Conservation (phyloP, 2,329 filamentous ascomycete species). For the Fusarium sulawesiense region DNA sequence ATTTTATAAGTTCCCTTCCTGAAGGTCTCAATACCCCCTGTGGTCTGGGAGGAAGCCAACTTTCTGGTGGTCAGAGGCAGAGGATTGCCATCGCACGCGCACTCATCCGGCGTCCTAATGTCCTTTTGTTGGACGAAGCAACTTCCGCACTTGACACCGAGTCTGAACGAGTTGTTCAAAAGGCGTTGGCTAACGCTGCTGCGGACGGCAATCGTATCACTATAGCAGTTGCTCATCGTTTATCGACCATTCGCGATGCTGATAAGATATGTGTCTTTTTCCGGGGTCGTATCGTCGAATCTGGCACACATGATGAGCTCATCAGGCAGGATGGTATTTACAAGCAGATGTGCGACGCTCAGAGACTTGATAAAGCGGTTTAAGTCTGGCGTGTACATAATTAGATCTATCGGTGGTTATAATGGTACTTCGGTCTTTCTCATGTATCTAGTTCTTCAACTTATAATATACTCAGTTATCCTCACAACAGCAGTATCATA, state of each 20-base stretch:
- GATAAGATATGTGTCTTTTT: slow-evolving; percentile 72
- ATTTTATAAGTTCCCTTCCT: slow-evolving; percentile 53
- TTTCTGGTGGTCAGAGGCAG: slow-evolving; percentile 76
- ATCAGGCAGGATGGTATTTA: slow-evolving; percentile 59
- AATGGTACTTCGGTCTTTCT: neutral
- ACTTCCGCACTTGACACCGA: slow-evolving; percentile 43
- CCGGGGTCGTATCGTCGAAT: slow-evolving; percentile 64
- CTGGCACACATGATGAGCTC: slow-evolving; percentile 67
- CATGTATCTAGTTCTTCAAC: neutral
- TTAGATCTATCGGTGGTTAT: too few species aligned
- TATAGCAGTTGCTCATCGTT: slow-evolving; percentile 80
- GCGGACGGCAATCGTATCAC: slow-evolving; percentile 68
- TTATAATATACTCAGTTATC: too few species aligned
- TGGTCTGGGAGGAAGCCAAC: slow-evolving; percentile 70
- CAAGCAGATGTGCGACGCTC: slow-evolving; percentile 60
- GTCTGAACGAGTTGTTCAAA: slow-evolving; percentile 67
- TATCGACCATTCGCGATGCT: slow-evolving; percentile 86
- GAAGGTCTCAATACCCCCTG: slow-evolving; percentile 68
- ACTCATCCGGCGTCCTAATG: slow-evolving; percentile 53
- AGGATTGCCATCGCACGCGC: slow-evolving; percentile 75
- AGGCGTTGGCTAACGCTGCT: slow-evolving; percentile 78
- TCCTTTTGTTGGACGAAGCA: slow-evolving; percentile 40
- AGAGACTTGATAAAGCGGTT: slow-evolving; percentile 45
- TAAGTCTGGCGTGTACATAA: neutral
- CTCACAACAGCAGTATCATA: neutral